These are phyloP conservation scores for Triticum aestivum DNA, from an alignment of 176 grass and related monocot species.

Conservation along the genomic window DNA sequence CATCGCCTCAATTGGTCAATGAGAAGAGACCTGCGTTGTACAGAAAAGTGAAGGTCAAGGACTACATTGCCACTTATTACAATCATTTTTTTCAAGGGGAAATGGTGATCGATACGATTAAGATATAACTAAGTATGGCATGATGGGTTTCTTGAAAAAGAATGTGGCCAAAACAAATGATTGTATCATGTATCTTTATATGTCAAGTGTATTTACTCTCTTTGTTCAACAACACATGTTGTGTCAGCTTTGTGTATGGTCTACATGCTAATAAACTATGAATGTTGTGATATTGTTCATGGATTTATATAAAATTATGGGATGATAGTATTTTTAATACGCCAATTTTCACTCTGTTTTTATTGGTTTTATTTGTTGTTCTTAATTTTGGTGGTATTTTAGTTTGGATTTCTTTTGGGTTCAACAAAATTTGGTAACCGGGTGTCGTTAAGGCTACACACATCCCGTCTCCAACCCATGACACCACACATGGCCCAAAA, in stretches of 20 bases:
- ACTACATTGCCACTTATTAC: constrained; percentile 31
- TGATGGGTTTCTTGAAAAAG: background rate
- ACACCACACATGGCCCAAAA: too few species aligned
- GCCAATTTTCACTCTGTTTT: background rate
- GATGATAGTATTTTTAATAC: background rate
- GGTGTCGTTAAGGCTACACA: background rate
- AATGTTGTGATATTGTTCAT: background rate
- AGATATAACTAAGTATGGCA: constrained; percentile 17
- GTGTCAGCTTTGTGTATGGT: background rate
- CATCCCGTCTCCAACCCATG: too few species aligned
- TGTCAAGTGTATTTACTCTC: background rate
- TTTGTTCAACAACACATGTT: background rate
- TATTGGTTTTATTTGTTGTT: background rate
- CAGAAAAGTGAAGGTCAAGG: constrained; percentile 47
- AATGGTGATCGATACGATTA: constrained; percentile 35
- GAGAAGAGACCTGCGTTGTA: constrained; percentile 30
- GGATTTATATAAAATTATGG: too few species aligned
- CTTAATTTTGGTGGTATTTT: background rate
- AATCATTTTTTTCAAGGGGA: constrained; percentile 32
- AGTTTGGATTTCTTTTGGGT: background rate
- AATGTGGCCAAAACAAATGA: background rate
- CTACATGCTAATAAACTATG: background rate
- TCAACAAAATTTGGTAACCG: background rate
- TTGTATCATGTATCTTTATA: background rate
- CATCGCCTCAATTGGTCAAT: constrained; percentile 26